These are phyloP conservation scores for Flaveria trinervia DNA, from an alignment of 129 eudicot species.

Conservation along the genomic window DNA sequence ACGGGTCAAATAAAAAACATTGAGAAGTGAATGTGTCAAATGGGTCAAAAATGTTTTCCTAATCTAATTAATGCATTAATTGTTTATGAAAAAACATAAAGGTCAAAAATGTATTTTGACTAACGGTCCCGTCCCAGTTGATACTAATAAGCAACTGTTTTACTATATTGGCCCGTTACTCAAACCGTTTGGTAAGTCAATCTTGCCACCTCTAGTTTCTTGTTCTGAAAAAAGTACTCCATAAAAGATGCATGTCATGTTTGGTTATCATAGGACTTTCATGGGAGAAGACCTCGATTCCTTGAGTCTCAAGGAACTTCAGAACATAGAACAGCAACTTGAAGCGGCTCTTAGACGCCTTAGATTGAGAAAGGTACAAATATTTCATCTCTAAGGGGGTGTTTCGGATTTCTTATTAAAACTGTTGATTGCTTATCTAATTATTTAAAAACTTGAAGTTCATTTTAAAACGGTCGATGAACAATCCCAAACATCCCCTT, in stretches of 20 bases:
- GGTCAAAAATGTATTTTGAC: background rate
- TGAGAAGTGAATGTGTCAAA: background rate
- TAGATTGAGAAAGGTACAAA: slow-evolving; percentile 63
- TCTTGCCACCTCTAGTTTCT: background rate
- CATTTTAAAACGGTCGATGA: too few relatives aligned
- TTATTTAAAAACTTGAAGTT: background rate
- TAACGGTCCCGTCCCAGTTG: too few relatives aligned
- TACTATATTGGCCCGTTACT: background rate
- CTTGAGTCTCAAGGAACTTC: slow-evolving; percentile 74
- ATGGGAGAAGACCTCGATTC: slow-evolving; percentile 79
- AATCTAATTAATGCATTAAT: background rate
- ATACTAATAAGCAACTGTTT: too few relatives aligned
- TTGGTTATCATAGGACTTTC: slow-evolving; percentile 52
- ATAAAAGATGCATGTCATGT: background rate
- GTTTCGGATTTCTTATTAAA: background rate
- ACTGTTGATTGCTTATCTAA: background rate
- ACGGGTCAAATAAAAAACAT: background rate
- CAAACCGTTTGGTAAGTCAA: background rate
- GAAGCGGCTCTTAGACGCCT: slow-evolving; percentile 70
- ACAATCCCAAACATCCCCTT: too few relatives aligned
- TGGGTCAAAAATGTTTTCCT: too few relatives aligned
- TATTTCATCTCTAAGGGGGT: background rate
- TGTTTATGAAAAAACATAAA: background rate
- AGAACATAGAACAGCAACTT: slow-evolving; percentile 80
- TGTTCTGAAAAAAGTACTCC: background rate